phyloP scores from a whole-genome alignment of 1,139 yeast species.

The Debaryomyces fabryi region DNA sequence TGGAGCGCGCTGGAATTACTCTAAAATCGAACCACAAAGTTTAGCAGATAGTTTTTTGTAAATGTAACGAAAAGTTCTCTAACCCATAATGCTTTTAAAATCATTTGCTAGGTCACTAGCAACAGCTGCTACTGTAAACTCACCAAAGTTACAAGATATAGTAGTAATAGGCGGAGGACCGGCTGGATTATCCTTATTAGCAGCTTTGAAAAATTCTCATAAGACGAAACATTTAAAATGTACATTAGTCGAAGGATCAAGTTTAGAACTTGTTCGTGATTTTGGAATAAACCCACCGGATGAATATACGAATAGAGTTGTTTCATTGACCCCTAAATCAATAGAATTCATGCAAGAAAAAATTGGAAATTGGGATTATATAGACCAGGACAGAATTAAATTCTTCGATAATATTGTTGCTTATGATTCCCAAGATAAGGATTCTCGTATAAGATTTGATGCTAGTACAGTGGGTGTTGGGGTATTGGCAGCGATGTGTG shows the following conservation, averaged over 20 bases:
- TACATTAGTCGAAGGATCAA: conserved; percentile 73
- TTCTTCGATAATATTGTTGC: conserved; percentile 81
- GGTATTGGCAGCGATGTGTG: conserved; percentile 80
- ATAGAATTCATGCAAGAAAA: conserved; percentile 60
- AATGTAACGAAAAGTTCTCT: neutral
- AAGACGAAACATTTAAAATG: conserved; percentile 61
- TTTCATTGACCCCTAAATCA: conserved; percentile 83
- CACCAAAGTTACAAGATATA: conserved; percentile 55
- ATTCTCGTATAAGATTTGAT: conserved; percentile 73
- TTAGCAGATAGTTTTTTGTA: neutral
- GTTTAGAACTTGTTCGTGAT: conserved; percentile 53
- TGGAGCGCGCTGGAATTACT: neutral
- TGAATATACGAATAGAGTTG: conserved; percentile 75
- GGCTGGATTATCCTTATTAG: conserved; percentile 86
- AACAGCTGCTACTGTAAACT: conserved; percentile 9
- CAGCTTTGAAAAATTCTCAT: conserved; percentile 74
- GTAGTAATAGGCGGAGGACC: conserved; percentile 97
- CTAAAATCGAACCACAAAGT: neutral
- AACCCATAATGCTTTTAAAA: conserved; percentile 2
- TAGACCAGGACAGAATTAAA: conserved; percentile 70
- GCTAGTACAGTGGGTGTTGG: conserved; percentile 46
- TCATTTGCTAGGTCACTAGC: conserved; percentile 11
- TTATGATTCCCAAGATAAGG: conserved; percentile 76
- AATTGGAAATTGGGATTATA: conserved; percentile 77
- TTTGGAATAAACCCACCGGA: conserved; percentile 61